Evolutionary conservation across 177 flowering plant species (phyloP).

Genomic region (Vitis hybrid): DNA sequence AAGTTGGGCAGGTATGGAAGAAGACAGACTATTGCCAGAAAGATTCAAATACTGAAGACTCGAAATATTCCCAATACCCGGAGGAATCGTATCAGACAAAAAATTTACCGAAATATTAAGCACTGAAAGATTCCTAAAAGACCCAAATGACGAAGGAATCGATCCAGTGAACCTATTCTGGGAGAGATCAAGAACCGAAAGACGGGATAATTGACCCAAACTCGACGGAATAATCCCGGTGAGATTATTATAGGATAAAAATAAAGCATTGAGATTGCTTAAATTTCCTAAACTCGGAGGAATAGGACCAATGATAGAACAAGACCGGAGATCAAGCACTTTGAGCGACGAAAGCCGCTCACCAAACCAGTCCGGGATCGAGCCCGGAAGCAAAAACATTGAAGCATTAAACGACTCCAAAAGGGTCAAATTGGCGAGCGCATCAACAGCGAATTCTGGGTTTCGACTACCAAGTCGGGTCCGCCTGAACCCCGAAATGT

Average conservation of each 20-base stretch:
- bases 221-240: constrained; percentile 49
- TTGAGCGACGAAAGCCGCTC: constrained; percentile 30
- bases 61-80: constrained; percentile 33
- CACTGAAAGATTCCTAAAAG: constrained; percentile 37
- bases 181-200: constrained; percentile 59
- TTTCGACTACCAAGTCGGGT: constrained; percentile 46
- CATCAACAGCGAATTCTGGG: constrained; percentile 57
- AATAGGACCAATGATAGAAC: constrained; percentile 43
- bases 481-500: constrained; percentile 61
- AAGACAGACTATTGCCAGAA: constrained; percentile 43
- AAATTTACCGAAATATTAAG: constrained; percentile 51
- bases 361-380: constrained; percentile 69
- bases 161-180: constrained; percentile 45
- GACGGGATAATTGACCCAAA: constrained; percentile 44
- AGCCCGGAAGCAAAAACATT: constrained; percentile 53
- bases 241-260: constrained; percentile 45
- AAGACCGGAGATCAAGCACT: constrained; percentile 63
- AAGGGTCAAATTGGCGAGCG: constrained; percentile 47
- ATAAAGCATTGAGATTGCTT: constrained; percentile 32
- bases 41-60: constrained; percentile 45
- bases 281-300: constrained; percentile 51
- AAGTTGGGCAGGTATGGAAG: constrained; percentile 48
- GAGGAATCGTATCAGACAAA: constrained; percentile 51
- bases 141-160: constrained; percentile 37
- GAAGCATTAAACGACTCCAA: constrained; percentile 62